Evolutionary conservation across 2,329 filamentous ascomycete species (phyloP).

Genomic region (Colletotrichum sp.): DNA sequence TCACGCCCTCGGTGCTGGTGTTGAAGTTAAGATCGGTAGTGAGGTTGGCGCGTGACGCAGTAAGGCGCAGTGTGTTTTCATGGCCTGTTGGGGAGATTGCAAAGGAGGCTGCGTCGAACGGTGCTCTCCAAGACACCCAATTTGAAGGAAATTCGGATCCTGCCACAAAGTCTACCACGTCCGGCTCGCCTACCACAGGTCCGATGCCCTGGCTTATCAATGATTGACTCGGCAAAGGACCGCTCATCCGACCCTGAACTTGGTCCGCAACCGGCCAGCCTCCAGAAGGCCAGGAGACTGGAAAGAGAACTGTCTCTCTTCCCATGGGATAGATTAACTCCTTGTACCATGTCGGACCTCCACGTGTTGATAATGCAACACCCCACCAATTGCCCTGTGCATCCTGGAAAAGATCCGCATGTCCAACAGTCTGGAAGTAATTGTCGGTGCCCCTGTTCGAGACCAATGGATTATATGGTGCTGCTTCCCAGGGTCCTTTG

Average conservation of each 20-base stretch:
- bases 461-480: slow-evolving; percentile 47
- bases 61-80: neutral
- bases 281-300: slow-evolving; percentile 29
- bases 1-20: neutral
- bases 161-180: neutral
- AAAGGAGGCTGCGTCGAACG: neutral
- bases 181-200: neutral
- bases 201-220: neutral
- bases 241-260: neutral
- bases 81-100: neutral
- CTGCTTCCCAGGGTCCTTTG: slow-evolving; percentile 46
- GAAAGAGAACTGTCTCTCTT: slow-evolving; percentile 54
- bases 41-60: neutral
- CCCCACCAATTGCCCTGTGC: slow-evolving; percentile 56
- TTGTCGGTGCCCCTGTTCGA: slow-evolving; percentile 41
- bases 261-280: neutral
- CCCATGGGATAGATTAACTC: slow-evolving; percentile 53
- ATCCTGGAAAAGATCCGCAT: slow-evolving; percentile 50
- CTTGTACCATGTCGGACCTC: slow-evolving; percentile 38
- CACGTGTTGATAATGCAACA: slow-evolving; percentile 48
- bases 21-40: neutral
- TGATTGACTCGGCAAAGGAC: neutral
- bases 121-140: neutral
- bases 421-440: slow-evolving; percentile 48
- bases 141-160: neutral